Base-by-base conservation (phyloP, 331 rosid genomes). In the Pyracantha coccinea region DNA sequence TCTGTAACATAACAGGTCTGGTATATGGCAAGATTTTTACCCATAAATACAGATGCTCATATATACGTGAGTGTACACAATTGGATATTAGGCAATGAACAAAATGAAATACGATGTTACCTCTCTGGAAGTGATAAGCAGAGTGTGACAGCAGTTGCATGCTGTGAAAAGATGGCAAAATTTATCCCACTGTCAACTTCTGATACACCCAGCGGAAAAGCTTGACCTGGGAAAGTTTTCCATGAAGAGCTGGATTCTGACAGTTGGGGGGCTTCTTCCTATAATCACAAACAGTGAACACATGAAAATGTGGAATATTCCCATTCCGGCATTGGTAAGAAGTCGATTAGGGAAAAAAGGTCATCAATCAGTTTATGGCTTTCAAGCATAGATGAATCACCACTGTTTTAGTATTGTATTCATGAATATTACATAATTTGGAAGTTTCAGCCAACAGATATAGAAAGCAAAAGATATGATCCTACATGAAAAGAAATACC, bases 101-200 rank as follows among this genome's bases (percentile, higher is more conserved):
- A 17, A 70, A 59, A 76, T 1, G 70, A 57, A 77, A 78, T 68
- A 75, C 31, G 66, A 53, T 61, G 74, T 78, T 81, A 95, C 97
- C 96, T 83, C 65, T 83, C 83, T 3, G 85, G 83, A 80, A 86
- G 79, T 61, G 83, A 81, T 65, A 95, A 78, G 79, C 93, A 92
- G 64, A 95, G 92, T 41, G 92, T 90, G 81, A 95, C 97, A 66
- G 90, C 80, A 28, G 97, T 92, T 50, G 97, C 97, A 82, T 95
- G 89, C 85, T 88, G 93, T 35, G 99, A 92, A 73, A 95, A 95
- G 57, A 95, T 86, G 66, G 99, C 80, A 86, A 95, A 95, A 79
- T 95, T 95, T 81, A 92, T 83, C 72, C 97, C 96, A 66, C 24
- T 80, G 66, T 88, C 93, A 68, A 88, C 88, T 84, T 95, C 92